Percentiles rank a stretch among this genome's conserved stretches.
Conservation (phyloP, 2,329 filamentous ascomycete species). For the Pseudopyricularia cyperi region DNA sequence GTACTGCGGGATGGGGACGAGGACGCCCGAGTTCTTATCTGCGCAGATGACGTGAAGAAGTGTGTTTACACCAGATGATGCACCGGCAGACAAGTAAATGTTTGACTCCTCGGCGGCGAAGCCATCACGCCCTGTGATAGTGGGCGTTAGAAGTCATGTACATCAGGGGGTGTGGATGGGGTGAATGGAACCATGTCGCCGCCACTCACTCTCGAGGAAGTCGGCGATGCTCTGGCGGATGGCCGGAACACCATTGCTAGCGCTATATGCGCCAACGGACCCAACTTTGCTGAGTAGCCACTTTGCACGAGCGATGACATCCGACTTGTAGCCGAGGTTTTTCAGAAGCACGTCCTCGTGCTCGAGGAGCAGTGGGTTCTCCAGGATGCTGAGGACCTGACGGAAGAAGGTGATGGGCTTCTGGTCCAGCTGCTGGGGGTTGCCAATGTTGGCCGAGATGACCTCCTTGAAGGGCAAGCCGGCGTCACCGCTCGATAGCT, state of each 20-base stretch:
- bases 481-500: conserved; percentile 46
- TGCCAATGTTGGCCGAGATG: conserved; percentile 97
- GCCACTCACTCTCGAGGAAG: conserved; percentile 69
- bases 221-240: conserved; percentile 84
- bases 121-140: conserved; percentile 59
- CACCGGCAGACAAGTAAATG: conserved; percentile 85
- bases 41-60: conserved; percentile 83
- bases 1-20: conserved; percentile 95
- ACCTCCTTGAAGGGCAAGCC: conserved; percentile 75
- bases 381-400: conserved; percentile 83
- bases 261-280: conserved; percentile 92
- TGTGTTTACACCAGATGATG: conserved; percentile 89
- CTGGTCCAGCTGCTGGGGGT: conserved; percentile 97
- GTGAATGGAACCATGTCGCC: neutral
- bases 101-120: conserved; percentile 67
- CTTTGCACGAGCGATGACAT: conserved; percentile 75
- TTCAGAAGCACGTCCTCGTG: conserved; percentile 68
- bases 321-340: conserved; percentile 72
- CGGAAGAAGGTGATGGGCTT: conserved; percentile 99
- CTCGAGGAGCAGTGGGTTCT: conserved; percentile 77
- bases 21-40: conserved; percentile 61
- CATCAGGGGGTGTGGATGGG: neutral
- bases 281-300: conserved; percentile 71
- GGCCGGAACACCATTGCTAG: conserved; percentile 74
- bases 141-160: conserved; percentile 7